Evolutionary conservation across 768 basidiomycete genomes (phyloP).

Genomic region (Astraeus odoratus): DNA sequence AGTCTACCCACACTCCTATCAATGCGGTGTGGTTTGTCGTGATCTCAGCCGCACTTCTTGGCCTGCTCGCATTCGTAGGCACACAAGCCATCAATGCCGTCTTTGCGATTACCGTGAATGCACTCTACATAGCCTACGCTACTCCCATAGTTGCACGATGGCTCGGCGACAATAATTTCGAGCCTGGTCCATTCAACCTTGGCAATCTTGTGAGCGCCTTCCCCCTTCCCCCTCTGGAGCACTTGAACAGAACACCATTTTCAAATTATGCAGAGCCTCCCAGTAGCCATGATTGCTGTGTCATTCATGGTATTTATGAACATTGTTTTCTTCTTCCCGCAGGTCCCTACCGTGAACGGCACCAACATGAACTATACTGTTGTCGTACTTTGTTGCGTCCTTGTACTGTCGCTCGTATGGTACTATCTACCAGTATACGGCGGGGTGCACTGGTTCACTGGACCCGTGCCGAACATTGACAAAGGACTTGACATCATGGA

Average conservation of each 20-base stretch:
- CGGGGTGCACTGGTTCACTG: constrained; percentile 29
- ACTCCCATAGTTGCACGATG: constrained; percentile 32
- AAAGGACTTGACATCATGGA: background rate
- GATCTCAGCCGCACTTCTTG: constrained; percentile 23
- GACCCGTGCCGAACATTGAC: constrained; percentile 27
- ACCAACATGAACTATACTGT: constrained; percentile 26
- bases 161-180: constrained; percentile 25
- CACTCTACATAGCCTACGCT: constrained; percentile 32
- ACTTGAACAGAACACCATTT: constrained; percentile 4
- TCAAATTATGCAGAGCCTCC: constrained; percentile 17
- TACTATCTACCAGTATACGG: constrained; percentile 16
- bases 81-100: constrained; percentile 18
- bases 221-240: background rate
- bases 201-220: constrained; percentile 5
- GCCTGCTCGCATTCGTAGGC: constrained; percentile 28
- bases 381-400: constrained; percentile 24
- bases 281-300: constrained; percentile 24
- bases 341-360: constrained; percentile 12
- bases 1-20: constrained; percentile 28
- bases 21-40: constrained; percentile 37
- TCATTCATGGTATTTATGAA: constrained; percentile 29
- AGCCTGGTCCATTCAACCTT: constrained; percentile 30
- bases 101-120: constrained; percentile 25
- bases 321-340: constrained; percentile 30
- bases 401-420: constrained; percentile 28